Conservation (phyloP, 1,284 basidiomycete species). For the Mycena citricolor region DNA sequence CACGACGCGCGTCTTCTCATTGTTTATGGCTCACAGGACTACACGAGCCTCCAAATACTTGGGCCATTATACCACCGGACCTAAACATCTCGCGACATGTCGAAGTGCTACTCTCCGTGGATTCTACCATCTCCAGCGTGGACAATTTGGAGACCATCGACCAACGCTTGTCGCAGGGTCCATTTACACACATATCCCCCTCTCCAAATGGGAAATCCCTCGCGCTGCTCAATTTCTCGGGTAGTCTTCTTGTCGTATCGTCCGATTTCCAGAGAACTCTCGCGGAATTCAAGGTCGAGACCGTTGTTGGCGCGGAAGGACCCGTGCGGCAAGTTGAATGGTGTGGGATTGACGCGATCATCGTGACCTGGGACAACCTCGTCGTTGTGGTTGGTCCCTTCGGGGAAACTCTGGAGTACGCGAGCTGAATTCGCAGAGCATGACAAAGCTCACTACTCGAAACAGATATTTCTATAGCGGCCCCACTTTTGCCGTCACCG, state of each 20-base stretch:
- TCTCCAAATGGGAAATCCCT: slow-evolving; percentile 95
- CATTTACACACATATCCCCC: slow-evolving; percentile 83
- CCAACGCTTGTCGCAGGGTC: slow-evolving; percentile 86
- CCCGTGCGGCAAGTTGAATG: slow-evolving; percentile 77
- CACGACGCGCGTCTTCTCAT: slow-evolving; percentile 15
- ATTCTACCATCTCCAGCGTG: slow-evolving; percentile 75
- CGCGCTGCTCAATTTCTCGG: slow-evolving; percentile 75
- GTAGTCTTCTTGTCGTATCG: slow-evolving; percentile 88
- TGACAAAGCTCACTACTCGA: slow-evolving; percentile 7
- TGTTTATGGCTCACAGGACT: slow-evolving; percentile 46
- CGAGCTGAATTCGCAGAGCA: slow-evolving; percentile 15
- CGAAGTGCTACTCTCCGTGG: slow-evolving; percentile 81
- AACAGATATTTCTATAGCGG: slow-evolving; percentile 79
- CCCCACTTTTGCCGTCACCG: slow-evolving; percentile 76
- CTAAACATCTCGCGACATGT: slow-evolving; percentile 83
- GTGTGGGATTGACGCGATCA: slow-evolving; percentile 96
- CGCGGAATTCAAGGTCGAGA: slow-evolving; percentile 78
- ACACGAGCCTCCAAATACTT: slow-evolving; percentile 75
- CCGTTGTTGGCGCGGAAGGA: slow-evolving; percentile 51
- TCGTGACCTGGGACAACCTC: slow-evolving; percentile 81
- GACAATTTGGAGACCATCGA: slow-evolving; percentile 87
- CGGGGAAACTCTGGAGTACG: slow-evolving; percentile 84
- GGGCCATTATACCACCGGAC: slow-evolving; percentile 87
- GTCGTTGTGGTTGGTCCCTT: slow-evolving; percentile 89
- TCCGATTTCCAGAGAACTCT: slow-evolving; percentile 89